Evolutionary conservation across 2,329 filamentous ascomycete species (phyloP).

Genomic region (Diaporthe humulicola): DNA sequence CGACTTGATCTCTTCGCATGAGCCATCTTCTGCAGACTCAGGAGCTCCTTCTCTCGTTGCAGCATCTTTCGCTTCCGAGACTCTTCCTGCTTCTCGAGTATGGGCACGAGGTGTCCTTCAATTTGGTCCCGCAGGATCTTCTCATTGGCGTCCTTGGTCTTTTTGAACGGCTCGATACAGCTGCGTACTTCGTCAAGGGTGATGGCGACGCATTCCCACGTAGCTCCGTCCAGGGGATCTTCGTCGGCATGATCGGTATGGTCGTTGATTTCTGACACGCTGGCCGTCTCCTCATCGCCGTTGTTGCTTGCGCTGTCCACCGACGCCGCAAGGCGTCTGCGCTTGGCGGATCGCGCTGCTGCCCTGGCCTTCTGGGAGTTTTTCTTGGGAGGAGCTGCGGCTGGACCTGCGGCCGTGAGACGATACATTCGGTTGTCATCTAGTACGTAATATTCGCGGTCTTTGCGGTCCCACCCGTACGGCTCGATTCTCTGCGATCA

Average conservation of each 20-base stretch:
- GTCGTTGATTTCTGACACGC: constrained; percentile 49
- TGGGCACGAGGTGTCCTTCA: constrained; percentile 82
- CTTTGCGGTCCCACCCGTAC: constrained; percentile 89
- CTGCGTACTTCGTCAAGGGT: constrained; percentile 81
- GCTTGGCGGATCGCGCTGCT: constrained; percentile 77
- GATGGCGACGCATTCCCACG: constrained; percentile 92
- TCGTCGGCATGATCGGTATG: constrained; percentile 38
- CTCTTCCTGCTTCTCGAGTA: constrained; percentile 84
- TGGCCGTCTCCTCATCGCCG: constrained; percentile 54
- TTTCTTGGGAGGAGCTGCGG: constrained; percentile 68
- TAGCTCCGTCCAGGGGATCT: constrained; percentile 80
- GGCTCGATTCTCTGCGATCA: constrained; percentile 77
- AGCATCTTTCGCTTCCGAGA: constrained; percentile 78
- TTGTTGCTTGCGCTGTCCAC: constrained; percentile 38
- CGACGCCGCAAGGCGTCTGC: constrained; percentile 70
- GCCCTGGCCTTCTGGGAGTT: constrained; percentile 76
- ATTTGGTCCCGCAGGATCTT: constrained; percentile 81
- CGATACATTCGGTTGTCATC: constrained; percentile 96
- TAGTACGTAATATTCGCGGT: constrained; percentile 89
- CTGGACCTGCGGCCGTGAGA: constrained; percentile 79
- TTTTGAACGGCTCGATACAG: constrained; percentile 79
- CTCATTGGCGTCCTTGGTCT: constrained; percentile 87
- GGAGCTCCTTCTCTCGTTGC: constrained; percentile 81
- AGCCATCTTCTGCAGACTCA: constrained; percentile 88
- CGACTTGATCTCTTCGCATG: constrained; percentile 94